Evolutionary conservation across 192 early-diverging fungal genomes (phyloP).

Genomic region (Paraglomus occultum): DNA sequence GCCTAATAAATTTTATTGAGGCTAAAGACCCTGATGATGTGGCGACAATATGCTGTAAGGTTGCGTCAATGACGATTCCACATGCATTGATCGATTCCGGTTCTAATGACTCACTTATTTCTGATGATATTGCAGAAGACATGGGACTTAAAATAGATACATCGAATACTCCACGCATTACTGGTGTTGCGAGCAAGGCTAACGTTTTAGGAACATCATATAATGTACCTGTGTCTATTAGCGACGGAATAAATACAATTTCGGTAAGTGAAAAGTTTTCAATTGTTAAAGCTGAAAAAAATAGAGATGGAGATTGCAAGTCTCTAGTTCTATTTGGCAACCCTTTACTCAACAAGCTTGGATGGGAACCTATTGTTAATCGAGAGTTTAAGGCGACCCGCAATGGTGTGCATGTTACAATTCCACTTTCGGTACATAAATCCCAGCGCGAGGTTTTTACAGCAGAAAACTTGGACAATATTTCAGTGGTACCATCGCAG

Average conservation of each 20-base stretch:
- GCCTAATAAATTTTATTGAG: no score
- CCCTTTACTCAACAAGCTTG: background rate
- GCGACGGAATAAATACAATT: conserved; percentile 1
- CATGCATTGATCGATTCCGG: no score
- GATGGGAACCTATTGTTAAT: conserved; percentile 14
- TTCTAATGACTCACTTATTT: no score
- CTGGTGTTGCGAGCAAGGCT: background rate
- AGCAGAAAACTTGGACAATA: background rate
- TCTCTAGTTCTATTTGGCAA: no score
- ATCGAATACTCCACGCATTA: background rate
- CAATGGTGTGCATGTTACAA: conserved; percentile 5
- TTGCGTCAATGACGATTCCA: no score
- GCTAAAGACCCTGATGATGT: no score
- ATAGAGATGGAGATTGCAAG: background rate
- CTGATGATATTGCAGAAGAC: no score
- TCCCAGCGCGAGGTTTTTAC: background rate
- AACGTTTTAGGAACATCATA: background rate
- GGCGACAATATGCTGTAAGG: no score
- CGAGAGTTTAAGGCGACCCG: conserved; percentile 1
- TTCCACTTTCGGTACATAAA: conserved; percentile 7
- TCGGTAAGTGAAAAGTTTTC: background rate
- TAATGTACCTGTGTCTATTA: background rate
- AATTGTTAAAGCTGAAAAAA: background rate
- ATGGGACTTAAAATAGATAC: no score
- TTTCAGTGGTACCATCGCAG: no score